phyloP scores from a whole-genome alignment of 2,329 filamentous ascomycete genomes.

The Aureobasidium sp. region DNA sequence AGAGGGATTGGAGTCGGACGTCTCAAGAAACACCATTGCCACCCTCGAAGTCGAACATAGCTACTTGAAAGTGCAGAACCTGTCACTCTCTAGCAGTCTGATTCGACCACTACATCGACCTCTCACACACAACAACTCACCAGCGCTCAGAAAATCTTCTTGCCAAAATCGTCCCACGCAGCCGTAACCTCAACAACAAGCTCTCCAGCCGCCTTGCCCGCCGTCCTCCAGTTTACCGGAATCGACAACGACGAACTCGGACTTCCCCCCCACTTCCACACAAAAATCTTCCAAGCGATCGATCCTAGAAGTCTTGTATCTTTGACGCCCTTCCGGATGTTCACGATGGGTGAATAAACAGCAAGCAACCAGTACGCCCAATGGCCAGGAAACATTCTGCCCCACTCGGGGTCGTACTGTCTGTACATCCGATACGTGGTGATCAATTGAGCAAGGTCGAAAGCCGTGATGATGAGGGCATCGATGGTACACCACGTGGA shows the following conservation, averaged over 20 bases:
- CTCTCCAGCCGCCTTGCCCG: too few relatives aligned
- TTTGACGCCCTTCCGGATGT: neutral
- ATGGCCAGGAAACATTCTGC: neutral
- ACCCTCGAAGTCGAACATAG: too few relatives aligned
- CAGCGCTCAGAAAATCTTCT: neutral
- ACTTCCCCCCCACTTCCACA: neutral
- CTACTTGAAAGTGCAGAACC: too few relatives aligned
- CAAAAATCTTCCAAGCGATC: neutral
- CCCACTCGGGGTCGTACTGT: neutral
- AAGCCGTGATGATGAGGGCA: too few relatives aligned
- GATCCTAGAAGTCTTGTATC: neutral
- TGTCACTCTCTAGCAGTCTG: too few relatives aligned
- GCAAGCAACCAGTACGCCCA: neutral
- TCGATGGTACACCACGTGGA: neutral
- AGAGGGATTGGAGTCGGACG: too few relatives aligned
- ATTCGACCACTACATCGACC: neutral
- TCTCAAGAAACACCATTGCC: too few relatives aligned
- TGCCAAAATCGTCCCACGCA: neutral
- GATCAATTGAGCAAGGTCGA: neutral
- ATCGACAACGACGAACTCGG: neutral
- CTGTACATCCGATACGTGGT: conserved; percentile 17
- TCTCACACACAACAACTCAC: too few relatives aligned
- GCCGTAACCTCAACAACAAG: neutral
- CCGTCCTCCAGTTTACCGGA: too few relatives aligned
- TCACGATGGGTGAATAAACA: neutral